Conservation (phyloP, 2,329 filamentous ascomycete species). For the Passalora sequoiae region DNA sequence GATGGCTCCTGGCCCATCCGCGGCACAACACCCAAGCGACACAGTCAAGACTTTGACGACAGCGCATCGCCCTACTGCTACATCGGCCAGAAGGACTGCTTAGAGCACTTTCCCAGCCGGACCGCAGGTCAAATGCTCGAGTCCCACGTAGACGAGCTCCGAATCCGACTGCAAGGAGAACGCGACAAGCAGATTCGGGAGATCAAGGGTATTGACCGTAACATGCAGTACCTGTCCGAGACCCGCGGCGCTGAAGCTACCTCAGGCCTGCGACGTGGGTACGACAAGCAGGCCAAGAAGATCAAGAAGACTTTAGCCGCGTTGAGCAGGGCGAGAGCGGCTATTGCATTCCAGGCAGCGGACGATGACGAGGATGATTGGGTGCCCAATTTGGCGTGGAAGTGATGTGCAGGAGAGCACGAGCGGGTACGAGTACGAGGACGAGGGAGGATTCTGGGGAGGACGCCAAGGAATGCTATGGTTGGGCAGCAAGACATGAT, state of each 20-base stretch:
- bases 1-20: no score
- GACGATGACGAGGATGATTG: background rate
- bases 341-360: background rate
- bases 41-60: no score
- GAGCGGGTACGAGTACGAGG: no score
- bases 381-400: no score
- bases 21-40: no score
- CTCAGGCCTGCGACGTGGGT: background rate
- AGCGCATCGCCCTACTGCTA: no score
- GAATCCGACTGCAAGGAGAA: background rate
- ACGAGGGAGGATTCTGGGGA: background rate
- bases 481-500: no score
- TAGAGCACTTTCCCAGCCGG: no score
- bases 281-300: background rate
- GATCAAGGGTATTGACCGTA: background rate
- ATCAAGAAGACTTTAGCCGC: background rate
- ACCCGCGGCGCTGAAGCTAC: no score
- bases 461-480: no score
- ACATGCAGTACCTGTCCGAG: background rate
- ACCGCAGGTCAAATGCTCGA: background rate
- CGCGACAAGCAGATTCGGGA: background rate
- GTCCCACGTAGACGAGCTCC: background rate
- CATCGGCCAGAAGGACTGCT: no score
- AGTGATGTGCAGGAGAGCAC: no score
- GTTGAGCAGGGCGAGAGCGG: background rate